A percentile compares a stretch with the other conserved stretches of the same genome.
Evolutionary conservation across 371 early-diverging fungal species (phyloP).

Genomic region (Rhizomucor pusillus): DNA sequence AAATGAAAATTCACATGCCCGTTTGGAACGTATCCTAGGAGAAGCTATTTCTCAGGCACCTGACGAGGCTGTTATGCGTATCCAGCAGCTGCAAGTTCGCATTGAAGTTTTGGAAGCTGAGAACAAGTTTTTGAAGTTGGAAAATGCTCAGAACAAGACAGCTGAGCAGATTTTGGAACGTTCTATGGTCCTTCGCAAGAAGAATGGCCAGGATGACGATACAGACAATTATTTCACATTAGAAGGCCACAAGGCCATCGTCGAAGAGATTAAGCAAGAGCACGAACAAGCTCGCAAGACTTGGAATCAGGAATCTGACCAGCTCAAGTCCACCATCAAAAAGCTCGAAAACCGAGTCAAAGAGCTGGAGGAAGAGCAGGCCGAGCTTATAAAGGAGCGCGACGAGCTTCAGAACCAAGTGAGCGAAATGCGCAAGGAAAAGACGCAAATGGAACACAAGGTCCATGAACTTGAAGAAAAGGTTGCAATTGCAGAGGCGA

Average conservation of each 20-base stretch:
- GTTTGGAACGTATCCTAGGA: constrained; percentile 34
- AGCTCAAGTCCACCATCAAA: constrained; percentile 19
- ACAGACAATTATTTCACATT: constrained; percentile 19
- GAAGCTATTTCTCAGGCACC: constrained; percentile 36
- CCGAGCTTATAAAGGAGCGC: constrained; percentile 55
- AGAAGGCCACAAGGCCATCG: constrained; percentile 40
- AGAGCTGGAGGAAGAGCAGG: constrained; percentile 61
- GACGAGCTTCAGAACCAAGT: constrained; percentile 54
- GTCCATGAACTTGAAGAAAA: constrained; percentile 46
- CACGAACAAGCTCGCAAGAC: constrained; percentile 19
- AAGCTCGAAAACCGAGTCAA: constrained; percentile 31
- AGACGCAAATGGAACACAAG: constrained; percentile 34
- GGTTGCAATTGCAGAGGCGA: constrained; percentile 42
- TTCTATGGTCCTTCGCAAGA: constrained; percentile 30
- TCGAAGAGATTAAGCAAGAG: constrained; percentile 33
- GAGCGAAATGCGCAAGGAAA: constrained; percentile 56
- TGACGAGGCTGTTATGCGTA: constrained; percentile 41
- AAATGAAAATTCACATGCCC: constrained; percentile 28
- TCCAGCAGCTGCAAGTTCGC: constrained; percentile 51
- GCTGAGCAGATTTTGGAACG: constrained; percentile 36
- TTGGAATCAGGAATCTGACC: constrained; percentile 20
- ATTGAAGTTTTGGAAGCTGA: constrained; percentile 55
- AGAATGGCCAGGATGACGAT: constrained; percentile 11
- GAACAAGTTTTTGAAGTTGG: constrained; percentile 45
- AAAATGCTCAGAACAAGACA: constrained; percentile 44